phyloP scores from a whole-genome alignment of 2,329 filamentous ascomycete genomes.

The Fusarium succisae region DNA sequence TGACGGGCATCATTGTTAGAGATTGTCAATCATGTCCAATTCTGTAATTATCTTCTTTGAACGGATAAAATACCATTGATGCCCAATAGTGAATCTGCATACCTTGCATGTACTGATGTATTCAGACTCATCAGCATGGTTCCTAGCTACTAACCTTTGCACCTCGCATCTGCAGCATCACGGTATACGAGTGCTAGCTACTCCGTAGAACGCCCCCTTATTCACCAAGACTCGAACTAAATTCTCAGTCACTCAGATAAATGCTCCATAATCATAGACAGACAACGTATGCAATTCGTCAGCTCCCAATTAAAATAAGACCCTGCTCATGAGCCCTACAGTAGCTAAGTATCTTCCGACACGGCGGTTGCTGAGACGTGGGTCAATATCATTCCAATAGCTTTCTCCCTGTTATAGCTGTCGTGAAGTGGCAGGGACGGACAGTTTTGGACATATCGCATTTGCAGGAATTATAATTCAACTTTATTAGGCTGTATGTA shows the following conservation, averaged over 20 bases:
- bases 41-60: neutral
- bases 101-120: neutral
- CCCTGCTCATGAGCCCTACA: conserved; percentile 7
- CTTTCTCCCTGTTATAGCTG: conserved; percentile 5
- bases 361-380: conserved; percentile 22
- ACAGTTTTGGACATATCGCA: neutral
- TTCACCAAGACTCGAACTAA: conserved; percentile 11
- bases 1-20: conserved; percentile 7
- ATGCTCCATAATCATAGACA: neutral
- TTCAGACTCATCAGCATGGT: neutral
- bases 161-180: neutral
- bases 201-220: conserved; percentile 15
- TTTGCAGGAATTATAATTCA: neutral
- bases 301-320: conserved; percentile 5
- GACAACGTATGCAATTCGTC: conserved; percentile 15
- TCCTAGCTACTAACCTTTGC: neutral
- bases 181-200: neutral
- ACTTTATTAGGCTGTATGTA: neutral
- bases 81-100: neutral
- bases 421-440: neutral
- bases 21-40: conserved; percentile 7
- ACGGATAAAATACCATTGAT: neutral
- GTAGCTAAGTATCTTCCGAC: neutral
- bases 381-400: conserved; percentile 32
- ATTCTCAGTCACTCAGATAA: neutral